phyloP scores from a whole-genome alignment of 768 basidiomycete genomes.

The Russula lepida region DNA sequence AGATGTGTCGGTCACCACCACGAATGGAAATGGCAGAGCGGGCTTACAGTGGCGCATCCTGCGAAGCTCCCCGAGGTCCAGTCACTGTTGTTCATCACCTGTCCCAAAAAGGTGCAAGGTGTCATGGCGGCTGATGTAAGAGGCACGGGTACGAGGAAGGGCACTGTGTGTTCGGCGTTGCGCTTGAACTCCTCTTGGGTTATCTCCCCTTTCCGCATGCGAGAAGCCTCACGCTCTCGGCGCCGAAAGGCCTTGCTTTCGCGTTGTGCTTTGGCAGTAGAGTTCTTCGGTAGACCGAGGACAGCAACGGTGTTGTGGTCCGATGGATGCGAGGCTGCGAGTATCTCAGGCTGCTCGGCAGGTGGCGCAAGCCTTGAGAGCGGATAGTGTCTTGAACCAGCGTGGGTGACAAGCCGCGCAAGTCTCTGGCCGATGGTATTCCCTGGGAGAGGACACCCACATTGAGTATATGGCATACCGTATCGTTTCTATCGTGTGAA shows the following conservation, averaged over 20 bases:
- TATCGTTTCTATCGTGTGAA: conserved; percentile 34
- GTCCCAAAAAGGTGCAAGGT: neutral
- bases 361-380: conserved; percentile 27
- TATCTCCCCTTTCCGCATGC: conserved; percentile 8
- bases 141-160: conserved; percentile 13
- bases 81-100: neutral
- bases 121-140: neutral
- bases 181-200: conserved; percentile 14
- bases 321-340: conserved; percentile 48
- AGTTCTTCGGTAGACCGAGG: conserved; percentile 14
- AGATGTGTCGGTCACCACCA: neutral
- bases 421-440: conserved; percentile 38
- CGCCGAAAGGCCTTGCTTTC: conserved; percentile 10
- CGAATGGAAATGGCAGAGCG: neutral
- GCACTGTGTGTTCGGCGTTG: neutral
- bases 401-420: conserved; percentile 25
- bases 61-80: conserved; percentile 3
- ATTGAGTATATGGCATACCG: conserved; percentile 45
- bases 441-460: conserved; percentile 48
- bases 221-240: conserved; percentile 6
- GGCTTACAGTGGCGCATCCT: conserved; percentile 8
- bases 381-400: conserved; percentile 19
- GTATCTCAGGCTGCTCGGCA: conserved; percentile 30
- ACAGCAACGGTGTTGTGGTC: conserved; percentile 41
- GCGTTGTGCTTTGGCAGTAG: conserved; percentile 10